Conservation (phyloP, 352 stramenopile species). For the Phytophthora quininea region DNA sequence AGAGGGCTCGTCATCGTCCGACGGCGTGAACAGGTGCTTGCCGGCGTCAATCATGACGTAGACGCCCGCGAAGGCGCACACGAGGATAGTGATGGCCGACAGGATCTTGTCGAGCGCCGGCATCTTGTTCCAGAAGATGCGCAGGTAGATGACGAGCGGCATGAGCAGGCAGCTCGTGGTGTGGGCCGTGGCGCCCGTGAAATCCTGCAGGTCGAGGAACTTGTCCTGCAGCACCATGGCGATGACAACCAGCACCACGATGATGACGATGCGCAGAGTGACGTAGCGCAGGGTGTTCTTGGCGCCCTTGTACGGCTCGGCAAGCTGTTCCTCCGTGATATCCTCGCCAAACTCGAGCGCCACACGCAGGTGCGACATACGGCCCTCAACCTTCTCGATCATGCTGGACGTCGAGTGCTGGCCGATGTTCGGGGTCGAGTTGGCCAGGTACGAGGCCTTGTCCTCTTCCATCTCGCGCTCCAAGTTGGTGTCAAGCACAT, state of each 20-base stretch:
- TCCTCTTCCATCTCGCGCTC: conserved; percentile 15
- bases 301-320: conserved; percentile 19
- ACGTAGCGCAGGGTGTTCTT: conserved; percentile 26
- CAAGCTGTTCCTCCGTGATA: not conserved
- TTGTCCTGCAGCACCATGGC: conserved; percentile 41
- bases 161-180: conserved; percentile 38
- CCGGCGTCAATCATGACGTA: conserved; percentile 23
- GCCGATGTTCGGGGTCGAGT: conserved; percentile 1
- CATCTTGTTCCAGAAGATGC: conserved; percentile 39
- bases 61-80: not conserved
- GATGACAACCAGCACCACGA: conserved; percentile 30
- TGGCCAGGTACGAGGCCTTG: conserved; percentile 11
- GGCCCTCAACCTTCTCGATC: conserved; percentile 15
- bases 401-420: conserved; percentile 9
- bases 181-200: conserved; percentile 2
- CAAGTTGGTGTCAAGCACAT: conserved; percentile 9
- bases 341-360: conserved; percentile 3
- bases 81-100: not conserved
- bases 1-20: conserved; percentile 31
- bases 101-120: conserved; percentile 29
- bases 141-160: conserved; percentile 52
- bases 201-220: conserved; percentile 33
- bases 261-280: conserved; percentile 20
- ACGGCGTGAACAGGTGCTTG: conserved; percentile 38
- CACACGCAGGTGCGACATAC: conserved; percentile 5